Base-by-base conservation (phyloP, 768 basidiomycete species). In the Tylopilus sp. region DNA sequence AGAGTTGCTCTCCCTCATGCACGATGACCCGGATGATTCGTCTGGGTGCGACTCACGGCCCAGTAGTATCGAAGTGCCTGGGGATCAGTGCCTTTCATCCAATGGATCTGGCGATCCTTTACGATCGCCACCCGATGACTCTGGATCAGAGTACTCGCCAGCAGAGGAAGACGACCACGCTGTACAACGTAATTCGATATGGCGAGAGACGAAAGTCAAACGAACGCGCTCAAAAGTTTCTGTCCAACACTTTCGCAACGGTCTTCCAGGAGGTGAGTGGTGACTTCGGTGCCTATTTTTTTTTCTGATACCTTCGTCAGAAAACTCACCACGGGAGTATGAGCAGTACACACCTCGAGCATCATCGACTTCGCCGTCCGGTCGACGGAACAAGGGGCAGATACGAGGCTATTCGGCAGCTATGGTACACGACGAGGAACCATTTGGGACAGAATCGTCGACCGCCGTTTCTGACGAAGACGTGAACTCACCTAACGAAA, bases 61-160 rank as follows among this genome's bases (percentile, higher is more conserved):
- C 13, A 58, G 49, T 34, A 51, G 56, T 24, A 56, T 57, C 5
- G 62, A 59, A 28, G 54, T 28, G 24, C 45, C 40, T 25, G 59
- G 54, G 13, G 57, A 45, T 48, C 64, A n/a, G 1, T 48, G 34
- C 40, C 53, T 53, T 26, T 45, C 24, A 17, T 61, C 64, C 4
- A 57, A 62, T 21, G 54, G 52, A 5, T 67, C 64, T 0, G 58
- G 58, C 3, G 43, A 58, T 52, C 66, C 65, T 28, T 44, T 59
- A 22, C 61, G 59, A 16, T 59, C 60, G 4, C 60, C 47, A 13
- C 59, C 53, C 11, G 55, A 64, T 26, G 71, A 69, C 26, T 65
- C 67, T 40, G 66, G 60, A 33, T 68, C 63, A 7, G 72, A 72
- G 52, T 66, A 70, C 52, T 68, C 67, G 16, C 56, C 63, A 4